A percentile compares a stretch with the other conserved stretches of the same genome.
phyloP scores from a whole-genome alignment of 441 rosid species.

The Populus trichocarpa region DNA sequence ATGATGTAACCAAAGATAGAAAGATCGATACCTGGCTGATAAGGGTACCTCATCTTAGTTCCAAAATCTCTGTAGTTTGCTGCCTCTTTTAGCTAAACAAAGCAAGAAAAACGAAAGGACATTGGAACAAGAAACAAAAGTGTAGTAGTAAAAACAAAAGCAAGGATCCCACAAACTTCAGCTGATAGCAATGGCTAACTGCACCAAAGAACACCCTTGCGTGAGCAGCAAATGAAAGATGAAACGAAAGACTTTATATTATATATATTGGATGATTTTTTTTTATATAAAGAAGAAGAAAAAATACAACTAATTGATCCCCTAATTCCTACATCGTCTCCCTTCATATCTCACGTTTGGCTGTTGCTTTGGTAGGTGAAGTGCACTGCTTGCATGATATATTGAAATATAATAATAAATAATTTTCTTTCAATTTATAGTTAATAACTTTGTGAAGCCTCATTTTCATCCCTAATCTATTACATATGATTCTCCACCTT shows the following conservation, averaged over 20 bases:
- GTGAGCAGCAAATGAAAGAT: not conserved
- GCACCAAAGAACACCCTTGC: conserved; percentile 8
- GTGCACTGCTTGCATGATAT: conserved; percentile 66
- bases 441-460: not conserved
- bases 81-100: conserved; percentile 25
- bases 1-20: conserved; percentile 9
- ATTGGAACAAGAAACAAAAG: conserved; percentile 9
- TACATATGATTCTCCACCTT: not conserved
- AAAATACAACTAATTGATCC: not conserved
- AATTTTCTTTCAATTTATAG: not conserved
- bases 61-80: conserved; percentile 18
- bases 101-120: conserved; percentile 15
- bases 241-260: not conserved
- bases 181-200: conserved; percentile 32
- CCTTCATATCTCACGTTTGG: conserved; percentile 11
- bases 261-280: not conserved
- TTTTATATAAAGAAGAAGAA: conserved; percentile 6
- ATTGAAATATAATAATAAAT: conserved; percentile 4
- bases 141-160: conserved; percentile 11
- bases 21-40: not conserved
- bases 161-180: conserved; percentile 19
- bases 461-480: not conserved
- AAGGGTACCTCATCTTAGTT: not conserved
- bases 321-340: conserved; percentile 4
- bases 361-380: conserved; percentile 62